phyloP scores from a whole-genome alignment of 805 yeast species.

The Candida bentonensis region DNA sequence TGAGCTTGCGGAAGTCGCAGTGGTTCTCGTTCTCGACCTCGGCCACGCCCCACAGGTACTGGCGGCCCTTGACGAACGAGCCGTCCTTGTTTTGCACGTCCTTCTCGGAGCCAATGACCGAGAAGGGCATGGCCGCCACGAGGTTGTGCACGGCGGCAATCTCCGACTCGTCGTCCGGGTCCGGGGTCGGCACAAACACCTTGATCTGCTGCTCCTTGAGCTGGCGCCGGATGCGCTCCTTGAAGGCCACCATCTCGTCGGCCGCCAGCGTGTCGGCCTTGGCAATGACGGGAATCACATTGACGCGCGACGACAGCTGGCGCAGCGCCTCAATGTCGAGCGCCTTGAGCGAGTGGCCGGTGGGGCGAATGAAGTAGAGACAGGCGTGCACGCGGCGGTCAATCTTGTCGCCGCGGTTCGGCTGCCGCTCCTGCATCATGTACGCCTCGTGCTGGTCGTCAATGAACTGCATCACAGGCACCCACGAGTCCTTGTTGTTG shows the following conservation, averaged over 20 bases:
- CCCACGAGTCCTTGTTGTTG: constrained; percentile 55
- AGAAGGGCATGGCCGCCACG: constrained; percentile 43
- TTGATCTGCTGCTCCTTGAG: constrained; percentile 42
- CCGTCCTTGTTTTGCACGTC: constrained; percentile 31
- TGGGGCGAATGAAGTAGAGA: constrained; percentile 65
- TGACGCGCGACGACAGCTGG: constrained; percentile 55
- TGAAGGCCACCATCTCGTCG: constrained; percentile 40
- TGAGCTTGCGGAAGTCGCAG: constrained; percentile 60
- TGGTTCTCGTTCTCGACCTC: constrained; percentile 67
- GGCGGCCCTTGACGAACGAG: constrained; percentile 51
- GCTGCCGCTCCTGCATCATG: constrained; percentile 70
- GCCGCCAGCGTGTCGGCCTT: constrained; percentile 64
- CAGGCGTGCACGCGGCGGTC: constrained; percentile 78
- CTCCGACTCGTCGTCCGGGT: constrained; percentile 13
- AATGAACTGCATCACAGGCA: constrained; percentile 53
- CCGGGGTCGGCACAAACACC: constrained; percentile 33
- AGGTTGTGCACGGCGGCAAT: constrained; percentile 14
- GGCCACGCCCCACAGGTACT: constrained; percentile 74
- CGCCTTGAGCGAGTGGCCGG: constrained; percentile 44
- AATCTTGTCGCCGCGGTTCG: constrained; percentile 34
- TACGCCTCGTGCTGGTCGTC: constrained; percentile 63
- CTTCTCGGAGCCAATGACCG: constrained; percentile 55
- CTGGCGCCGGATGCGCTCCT: constrained; percentile 35
- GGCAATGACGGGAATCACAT: constrained; percentile 68
- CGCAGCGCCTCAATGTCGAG: constrained; percentile 64